These are phyloP conservation scores for Vaccinium macrocarpon DNA, from an alignment of 148 eudicot genomes.

Conservation along the genomic window DNA sequence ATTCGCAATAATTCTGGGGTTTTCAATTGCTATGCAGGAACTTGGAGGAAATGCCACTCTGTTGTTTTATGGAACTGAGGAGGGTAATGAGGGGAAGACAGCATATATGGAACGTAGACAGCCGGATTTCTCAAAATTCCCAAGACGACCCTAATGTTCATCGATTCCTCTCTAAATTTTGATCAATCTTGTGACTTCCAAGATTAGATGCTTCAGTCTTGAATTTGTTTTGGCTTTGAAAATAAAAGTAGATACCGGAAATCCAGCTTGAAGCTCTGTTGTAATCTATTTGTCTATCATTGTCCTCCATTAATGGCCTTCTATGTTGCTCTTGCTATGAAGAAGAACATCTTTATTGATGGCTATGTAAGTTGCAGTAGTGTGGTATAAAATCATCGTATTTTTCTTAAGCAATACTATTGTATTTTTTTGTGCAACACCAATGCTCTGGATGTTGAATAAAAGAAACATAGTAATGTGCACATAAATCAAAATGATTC, in stretches of 20 bases:
- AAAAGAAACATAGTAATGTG: no score
- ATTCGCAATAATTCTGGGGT: not conserved
- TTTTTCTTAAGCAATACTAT: no score
- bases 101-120: slow-evolving; percentile 66
- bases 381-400: no score
- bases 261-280: not conserved
- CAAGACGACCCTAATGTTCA: slow-evolving; percentile 58
- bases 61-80: slow-evolving; percentile 84
- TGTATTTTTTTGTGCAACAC: no score
- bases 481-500: no score
- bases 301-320: not conserved
- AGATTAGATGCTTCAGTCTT: not conserved
- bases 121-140: slow-evolving; percentile 82
- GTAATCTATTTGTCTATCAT: not conserved
- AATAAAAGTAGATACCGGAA: not conserved
- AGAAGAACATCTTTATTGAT: not conserved
- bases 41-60: slow-evolving; percentile 86
- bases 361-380: no score
- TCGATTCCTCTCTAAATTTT: not conserved
- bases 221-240: not conserved
- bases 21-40: slow-evolving; percentile 35
- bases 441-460: no score
- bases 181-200: not conserved
- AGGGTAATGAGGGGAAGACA: slow-evolving; percentile 80
- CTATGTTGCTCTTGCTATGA: not conserved